These are phyloP conservation scores for Gymnopus androsaceus DNA, from an alignment of 1,284 basidiomycete genomes.

Conservation along the genomic window DNA sequence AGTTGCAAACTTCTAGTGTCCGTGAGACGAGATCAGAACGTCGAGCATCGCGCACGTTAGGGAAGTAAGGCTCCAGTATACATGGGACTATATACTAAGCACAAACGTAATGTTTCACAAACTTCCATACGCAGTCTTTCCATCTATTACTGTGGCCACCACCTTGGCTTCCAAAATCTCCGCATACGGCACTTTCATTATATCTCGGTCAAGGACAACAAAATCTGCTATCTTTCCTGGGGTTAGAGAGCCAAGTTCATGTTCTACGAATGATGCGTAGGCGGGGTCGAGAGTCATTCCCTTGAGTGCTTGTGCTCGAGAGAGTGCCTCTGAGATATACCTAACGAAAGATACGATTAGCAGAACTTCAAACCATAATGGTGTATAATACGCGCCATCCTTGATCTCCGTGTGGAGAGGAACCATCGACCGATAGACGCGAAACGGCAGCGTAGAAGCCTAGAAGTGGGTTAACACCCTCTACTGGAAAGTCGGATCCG, in stretches of 20 bases:
- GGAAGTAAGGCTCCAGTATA: no score
- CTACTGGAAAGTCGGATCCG: conserved; percentile 43
- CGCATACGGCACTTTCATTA: conserved; percentile 63
- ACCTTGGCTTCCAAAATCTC: conserved; percentile 50
- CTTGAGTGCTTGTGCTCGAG: conserved; percentile 73
- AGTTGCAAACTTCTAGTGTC: no score
- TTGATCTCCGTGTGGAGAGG: conserved; percentile 76
- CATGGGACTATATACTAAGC: background rate
- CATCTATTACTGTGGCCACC: conserved; percentile 57
- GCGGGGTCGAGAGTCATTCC: conserved; percentile 89
- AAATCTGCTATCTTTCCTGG: conserved; percentile 85
- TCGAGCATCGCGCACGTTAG: no score
- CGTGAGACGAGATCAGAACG: no score
- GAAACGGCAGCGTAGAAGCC: conserved; percentile 89
- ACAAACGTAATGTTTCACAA: background rate
- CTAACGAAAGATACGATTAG: conserved; percentile 17
- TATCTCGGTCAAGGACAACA: conserved; percentile 78
- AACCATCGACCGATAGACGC: conserved; percentile 66
- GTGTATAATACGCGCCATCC: conserved; percentile 65
- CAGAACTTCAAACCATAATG: conserved; percentile 52
- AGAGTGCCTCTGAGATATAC: conserved; percentile 55
- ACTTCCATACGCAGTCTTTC: conserved; percentile 66
- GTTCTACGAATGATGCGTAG: conserved; percentile 82
- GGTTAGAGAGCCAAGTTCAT: conserved; percentile 66
- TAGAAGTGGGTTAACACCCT: conserved; percentile 75